Base-by-base conservation (phyloP, 352 stramenopile genomes). In the Phytophthora pinifolia region DNA sequence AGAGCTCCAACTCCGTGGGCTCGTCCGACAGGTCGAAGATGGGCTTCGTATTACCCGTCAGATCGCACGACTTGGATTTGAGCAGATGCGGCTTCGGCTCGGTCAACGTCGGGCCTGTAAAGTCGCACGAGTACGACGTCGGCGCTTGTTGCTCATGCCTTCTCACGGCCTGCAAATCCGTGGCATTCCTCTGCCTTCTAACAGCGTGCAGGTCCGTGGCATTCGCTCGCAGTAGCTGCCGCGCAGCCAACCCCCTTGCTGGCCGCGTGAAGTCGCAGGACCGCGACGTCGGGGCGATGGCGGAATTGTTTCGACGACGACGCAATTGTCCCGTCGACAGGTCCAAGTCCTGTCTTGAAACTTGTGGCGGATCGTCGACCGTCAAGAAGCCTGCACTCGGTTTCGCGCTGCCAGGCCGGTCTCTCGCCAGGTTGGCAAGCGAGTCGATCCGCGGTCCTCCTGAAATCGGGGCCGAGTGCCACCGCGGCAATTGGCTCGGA, bases 401-500 rank as follows among this genome's bases (percentile, higher is more conserved):
- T 9, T 54, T 46, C 13, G 22, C 12, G n/a, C 29, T 32, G 14
- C 18, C 25, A 37, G 18, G 0, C 13, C 49, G 34, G 3, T 72
- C 58, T 47, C 52, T 61, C 10, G 42, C 14, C 42, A 57, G 45
- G 14, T 55, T 65, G 4, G 55, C 50, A 2, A 65, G 32, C 2
- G 49, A 59, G 14, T 59, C 39, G 15, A 55, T 51, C 1, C 54
- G 59, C 41, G 59, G 49, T 32, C 18, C 41, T n/a, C 27, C 45
- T 49, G 43, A 42, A 67, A 29, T 13, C 3, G 52, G 45, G 2
- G 39, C 52, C 50, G 58, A 70, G 38, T 59, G 56, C 46, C 52
- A 18, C 9, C 60, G 42, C 13, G 35, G 35, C 9, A 69, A 48
- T n/a, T 50, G 52, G 44, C 10, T 49, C 9, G 30, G 36, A 31